Percentiles rank a stretch among this genome's conserved stretches.
These are phyloP conservation scores for Leishmania gerbilli DNA, from an alignment of 208 protist genomes.

Conservation along the genomic window DNA sequence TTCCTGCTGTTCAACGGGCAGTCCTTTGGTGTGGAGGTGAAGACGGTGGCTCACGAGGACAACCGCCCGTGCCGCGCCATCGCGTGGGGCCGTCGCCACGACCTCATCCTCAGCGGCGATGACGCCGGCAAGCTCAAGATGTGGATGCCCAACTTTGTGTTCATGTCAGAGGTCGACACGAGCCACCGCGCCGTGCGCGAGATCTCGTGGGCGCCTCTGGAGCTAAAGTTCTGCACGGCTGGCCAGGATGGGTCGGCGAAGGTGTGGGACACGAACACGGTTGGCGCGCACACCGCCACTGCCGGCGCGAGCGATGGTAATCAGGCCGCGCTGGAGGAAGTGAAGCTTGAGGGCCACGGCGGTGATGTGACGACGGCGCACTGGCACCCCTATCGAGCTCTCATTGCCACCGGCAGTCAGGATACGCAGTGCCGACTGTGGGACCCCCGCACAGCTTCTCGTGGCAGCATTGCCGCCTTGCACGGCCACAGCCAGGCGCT, in stretches of 20 bases:
- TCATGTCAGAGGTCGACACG: constrained; percentile 79
- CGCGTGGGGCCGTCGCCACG: constrained; percentile 77
- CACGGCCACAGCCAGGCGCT: constrained; percentile 82
- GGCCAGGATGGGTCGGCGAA: constrained; percentile 85
- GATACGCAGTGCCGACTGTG: constrained; percentile 86
- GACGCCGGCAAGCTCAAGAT: constrained; percentile 85
- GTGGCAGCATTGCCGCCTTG: constrained; percentile 77
- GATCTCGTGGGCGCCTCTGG: constrained; percentile 74
- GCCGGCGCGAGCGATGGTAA: constrained; percentile 6
- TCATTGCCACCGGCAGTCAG: constrained; percentile 88
- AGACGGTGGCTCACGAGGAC: constrained; percentile 87
- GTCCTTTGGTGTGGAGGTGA: constrained; percentile 88
- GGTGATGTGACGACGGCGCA: constrained; percentile 86
- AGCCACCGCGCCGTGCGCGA: constrained; percentile 81
- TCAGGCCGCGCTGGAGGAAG: constrained; percentile 55
- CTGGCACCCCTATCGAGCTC: constrained; percentile 84
- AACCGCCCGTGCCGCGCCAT: constrained; percentile 69
- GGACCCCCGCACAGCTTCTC: constrained; percentile 80
- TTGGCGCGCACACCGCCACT: constrained; percentile 37
- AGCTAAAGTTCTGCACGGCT: constrained; percentile 84
- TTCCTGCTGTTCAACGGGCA: constrained; percentile 90
- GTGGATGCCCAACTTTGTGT: constrained; percentile 82
- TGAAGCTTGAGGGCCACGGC: constrained; percentile 87
- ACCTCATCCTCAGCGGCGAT: constrained; percentile 85
- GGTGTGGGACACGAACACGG: constrained; percentile 80